Percentiles rank a stretch among this genome's conserved stretches.
phyloP scores from a whole-genome alignment of 208 protist species.

The Crithidia sp. region DNA sequence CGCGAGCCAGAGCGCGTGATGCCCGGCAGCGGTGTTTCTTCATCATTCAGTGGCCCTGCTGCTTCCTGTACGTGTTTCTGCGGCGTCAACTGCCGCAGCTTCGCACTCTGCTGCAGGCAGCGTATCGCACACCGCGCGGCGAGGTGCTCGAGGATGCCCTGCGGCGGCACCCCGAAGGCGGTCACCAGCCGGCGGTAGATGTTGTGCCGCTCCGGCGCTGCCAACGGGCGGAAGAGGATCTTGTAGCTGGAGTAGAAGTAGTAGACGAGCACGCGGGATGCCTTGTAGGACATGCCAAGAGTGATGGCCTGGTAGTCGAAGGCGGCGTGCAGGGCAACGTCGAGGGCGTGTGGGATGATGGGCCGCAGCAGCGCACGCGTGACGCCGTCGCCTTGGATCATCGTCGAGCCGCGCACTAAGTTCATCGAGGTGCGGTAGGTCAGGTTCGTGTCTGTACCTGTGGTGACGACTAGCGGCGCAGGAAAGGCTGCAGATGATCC shows the following conservation, averaged over 20 bases:
- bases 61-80: not conserved
- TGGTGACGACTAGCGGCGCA: not conserved
- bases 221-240: slow-evolving; percentile 74
- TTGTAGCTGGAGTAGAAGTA: slow-evolving; percentile 84
- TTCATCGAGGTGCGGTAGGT: not conserved
- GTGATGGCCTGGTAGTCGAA: slow-evolving; percentile 70
- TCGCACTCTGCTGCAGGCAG: slow-evolving; percentile 46
- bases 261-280: slow-evolving; percentile 71
- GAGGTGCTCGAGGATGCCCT: slow-evolving; percentile 70
- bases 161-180: slow-evolving; percentile 70
- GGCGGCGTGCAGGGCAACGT: slow-evolving; percentile 15
- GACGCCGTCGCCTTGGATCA: slow-evolving; percentile 20
- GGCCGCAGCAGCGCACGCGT: slow-evolving; percentile 11
- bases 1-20: not conserved
- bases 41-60: not conserved
- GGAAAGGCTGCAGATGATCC: not conserved
- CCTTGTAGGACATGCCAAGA: slow-evolving; percentile 76
- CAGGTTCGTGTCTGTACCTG: not conserved
- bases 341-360: slow-evolving; percentile 8
- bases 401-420: not conserved
- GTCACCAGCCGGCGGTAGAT: slow-evolving; percentile 70
- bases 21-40: not conserved
- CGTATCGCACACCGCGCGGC: slow-evolving; percentile 78
- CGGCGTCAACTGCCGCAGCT: not conserved
- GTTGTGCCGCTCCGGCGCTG: slow-evolving; percentile 67